Evolutionary conservation across 108 stramenopile genomes (phyloP), one percentile per base, ranked within the genome.

Genomic region (Discostella pseudostelligera): DNA sequence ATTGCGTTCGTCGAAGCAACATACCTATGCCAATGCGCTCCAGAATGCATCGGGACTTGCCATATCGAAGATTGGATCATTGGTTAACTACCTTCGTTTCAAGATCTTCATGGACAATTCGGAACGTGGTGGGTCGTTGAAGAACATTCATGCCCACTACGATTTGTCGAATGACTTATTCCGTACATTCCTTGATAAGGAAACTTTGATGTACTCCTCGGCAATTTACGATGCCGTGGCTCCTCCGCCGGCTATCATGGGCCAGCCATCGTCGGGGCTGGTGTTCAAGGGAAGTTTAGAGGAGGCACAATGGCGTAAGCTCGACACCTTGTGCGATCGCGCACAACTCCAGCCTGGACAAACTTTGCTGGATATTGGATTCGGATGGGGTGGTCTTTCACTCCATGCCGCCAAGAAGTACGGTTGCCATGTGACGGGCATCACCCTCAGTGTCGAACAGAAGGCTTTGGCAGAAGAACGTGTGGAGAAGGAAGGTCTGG

Each of bases 61-160:
- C 29, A 78, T 96, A 21, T 82, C 87, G 42, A 86, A 87, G 76
- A 70, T 96, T 35, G 96, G 96, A 16, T 89, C 90, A 9, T 54
- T 87, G 16, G 20, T 92, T 46, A 95, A 96, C 74, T 95, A 81
- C 70, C 46, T 95, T 37, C 80, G 90, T n/a, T 96, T 92, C 82
- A 78, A 78, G 46, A 71, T 96, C 12, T 79, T 83, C 19, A 94
- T 96, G 93, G 96, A 97, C 70, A 98, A 98, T 67, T 95, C 87
- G n/a, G 91, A 92, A 57, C 61, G 77, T 4, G 91, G 91, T 9
- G 89, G 85, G 4, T 74, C 72, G 53, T 57, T 90, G 72, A 82
- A 82, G 54, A 97, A 98, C 70, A 98, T 98, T 64, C 89, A 90
- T 63, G 96, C 96, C n/a, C 97, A 98, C 70, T 98, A 98, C 69